Percentiles rank a stretch among this genome's conserved stretches.
Evolutionary conservation across 257 asterid genomes (phyloP).

Genomic region (Gentiana straminea): DNA sequence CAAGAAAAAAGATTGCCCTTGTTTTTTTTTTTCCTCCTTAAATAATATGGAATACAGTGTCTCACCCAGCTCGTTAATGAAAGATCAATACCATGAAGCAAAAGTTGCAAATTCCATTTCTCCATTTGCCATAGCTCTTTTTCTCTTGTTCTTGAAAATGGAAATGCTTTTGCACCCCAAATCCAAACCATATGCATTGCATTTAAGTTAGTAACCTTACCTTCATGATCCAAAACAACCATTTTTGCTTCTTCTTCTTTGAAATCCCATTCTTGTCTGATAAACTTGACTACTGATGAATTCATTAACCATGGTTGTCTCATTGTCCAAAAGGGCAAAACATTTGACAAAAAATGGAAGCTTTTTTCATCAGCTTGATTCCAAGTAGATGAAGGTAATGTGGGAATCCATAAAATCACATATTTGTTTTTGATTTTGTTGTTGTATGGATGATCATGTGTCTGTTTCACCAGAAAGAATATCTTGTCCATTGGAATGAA

Average conservation of each 20-base stretch:
- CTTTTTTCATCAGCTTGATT: constrained; percentile 22
- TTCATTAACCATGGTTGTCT: constrained; percentile 47
- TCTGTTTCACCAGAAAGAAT: constrained; percentile 40
- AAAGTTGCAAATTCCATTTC: constrained; percentile 27
- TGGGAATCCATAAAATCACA: constrained; percentile 56
- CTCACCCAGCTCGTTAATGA: constrained; percentile 42
- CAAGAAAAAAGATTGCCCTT: background rate
- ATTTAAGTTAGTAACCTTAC: constrained; percentile 38
- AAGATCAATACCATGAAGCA: constrained; percentile 38
- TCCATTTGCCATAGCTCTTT: constrained; percentile 45
- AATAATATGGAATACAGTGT: background rate
- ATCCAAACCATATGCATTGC: constrained; percentile 68
- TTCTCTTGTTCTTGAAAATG: constrained; percentile 53
- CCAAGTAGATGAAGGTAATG: constrained; percentile 32
- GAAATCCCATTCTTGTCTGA: constrained; percentile 46
- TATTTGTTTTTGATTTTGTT: constrained; percentile 17
- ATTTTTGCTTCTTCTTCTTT: constrained; percentile 28
- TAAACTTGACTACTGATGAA: constrained; percentile 25
- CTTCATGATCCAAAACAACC: constrained; percentile 38
- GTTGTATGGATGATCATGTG: constrained; percentile 24
- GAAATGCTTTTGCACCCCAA: constrained; percentile 66
- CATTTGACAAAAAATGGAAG: constrained; percentile 35
- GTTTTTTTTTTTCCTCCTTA: background rate
- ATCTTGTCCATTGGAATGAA: constrained; percentile 38
- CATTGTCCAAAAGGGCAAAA: constrained; percentile 53